Percentiles rank a stretch among this genome's conserved stretches.
phyloP scores from a whole-genome alignment of 768 basidiomycete genomes.

The Macrolepiota dolichaula region DNA sequence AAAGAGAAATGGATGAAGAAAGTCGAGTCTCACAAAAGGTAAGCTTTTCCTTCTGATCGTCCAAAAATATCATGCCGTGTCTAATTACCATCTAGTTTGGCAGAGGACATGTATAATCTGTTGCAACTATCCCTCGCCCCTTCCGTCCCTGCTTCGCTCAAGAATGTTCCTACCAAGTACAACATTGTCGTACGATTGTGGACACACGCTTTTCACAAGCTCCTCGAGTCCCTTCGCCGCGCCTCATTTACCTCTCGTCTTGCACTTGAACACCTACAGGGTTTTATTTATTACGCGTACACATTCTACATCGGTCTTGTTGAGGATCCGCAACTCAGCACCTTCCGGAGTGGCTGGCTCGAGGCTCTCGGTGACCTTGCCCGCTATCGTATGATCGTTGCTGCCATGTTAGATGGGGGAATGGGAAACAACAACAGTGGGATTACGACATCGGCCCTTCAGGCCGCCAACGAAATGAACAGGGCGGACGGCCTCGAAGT shows the following conservation, averaged over 20 bases:
- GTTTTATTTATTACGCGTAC: constrained; percentile 95
- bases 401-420: constrained; percentile 68
- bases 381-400: constrained; percentile 93
- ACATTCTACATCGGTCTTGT: constrained; percentile 88
- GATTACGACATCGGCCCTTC: constrained; percentile 40
- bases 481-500: constrained; percentile 18
- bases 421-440: constrained; percentile 32
- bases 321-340: constrained; percentile 69
- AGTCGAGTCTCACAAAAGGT: constrained; percentile 83
- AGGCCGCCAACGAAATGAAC: constrained; percentile 50
- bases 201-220: constrained; percentile 86
- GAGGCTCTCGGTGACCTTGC: constrained; percentile 97
- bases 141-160: constrained; percentile 81
- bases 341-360: constrained; percentile 84
- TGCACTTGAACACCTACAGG: constrained; percentile 89
- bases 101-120: constrained; percentile 87
- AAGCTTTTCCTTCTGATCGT: constrained; percentile 9
- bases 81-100: constrained; percentile 51
- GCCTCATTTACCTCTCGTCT: constrained; percentile 66
- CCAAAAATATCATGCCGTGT: constrained; percentile 9
- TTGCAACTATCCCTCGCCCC: constrained; percentile 84
- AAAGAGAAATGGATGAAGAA: constrained; percentile 75
- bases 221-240: constrained; percentile 87
- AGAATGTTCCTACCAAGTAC: constrained; percentile 89
- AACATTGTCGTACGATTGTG: constrained; percentile 94